Conservation (phyloP, 306 rosid species). For the Lupinus albus region DNA sequence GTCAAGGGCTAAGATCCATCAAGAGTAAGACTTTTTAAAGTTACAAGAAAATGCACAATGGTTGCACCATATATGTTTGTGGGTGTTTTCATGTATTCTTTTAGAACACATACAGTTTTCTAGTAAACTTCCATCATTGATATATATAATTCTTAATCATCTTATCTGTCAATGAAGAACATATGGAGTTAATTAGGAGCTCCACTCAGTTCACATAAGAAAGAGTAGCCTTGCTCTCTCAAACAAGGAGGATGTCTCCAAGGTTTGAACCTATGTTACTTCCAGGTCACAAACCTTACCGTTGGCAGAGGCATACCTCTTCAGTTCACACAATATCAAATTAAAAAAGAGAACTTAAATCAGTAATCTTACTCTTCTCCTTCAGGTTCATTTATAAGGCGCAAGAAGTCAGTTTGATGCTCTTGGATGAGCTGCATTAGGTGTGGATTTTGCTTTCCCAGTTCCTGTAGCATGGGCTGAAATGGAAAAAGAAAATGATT, state of each 20-base stretch:
- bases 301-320: no score
- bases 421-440: slow-evolving; percentile 74
- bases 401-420: slow-evolving; percentile 74
- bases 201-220: neutral
- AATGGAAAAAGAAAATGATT: slow-evolving; percentile 28
- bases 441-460: slow-evolving; percentile 83
- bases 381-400: slow-evolving; percentile 82
- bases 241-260: no score
- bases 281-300: no score
- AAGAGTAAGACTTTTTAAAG: neutral
- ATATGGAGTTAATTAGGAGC: neutral
- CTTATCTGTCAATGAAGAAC: neutral
- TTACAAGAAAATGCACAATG: neutral
- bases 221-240: no score
- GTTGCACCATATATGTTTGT: neutral
- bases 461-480: slow-evolving; percentile 92
- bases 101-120: slow-evolving; percentile 18
- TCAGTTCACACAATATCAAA: no score
- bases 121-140: slow-evolving; percentile 21
- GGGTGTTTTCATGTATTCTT: neutral
- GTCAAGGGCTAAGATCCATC: neutral
- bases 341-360: slow-evolving; percentile 15
- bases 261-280: no score
- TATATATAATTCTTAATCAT: slow-evolving; percentile 22
- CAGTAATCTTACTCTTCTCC: slow-evolving; percentile 68